Base-by-base conservation (phyloP, 495 filamentous ascomycete genomes). In the Lichina pygmaea region DNA sequence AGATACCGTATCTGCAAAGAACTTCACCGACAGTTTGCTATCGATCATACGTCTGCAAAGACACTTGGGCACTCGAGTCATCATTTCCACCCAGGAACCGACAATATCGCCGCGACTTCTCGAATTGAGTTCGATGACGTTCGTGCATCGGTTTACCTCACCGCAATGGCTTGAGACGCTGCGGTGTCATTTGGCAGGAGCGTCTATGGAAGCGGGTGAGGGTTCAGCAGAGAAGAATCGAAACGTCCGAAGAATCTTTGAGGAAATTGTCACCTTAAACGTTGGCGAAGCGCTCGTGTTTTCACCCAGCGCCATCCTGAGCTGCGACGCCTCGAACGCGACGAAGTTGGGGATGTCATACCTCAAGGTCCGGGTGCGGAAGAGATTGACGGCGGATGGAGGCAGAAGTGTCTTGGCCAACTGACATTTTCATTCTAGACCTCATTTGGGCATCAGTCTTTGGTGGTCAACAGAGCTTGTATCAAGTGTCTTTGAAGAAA, bases 1-100 rank as follows among this genome's bases (percentile, higher is more conserved):
- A 3, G 38, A 40, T 40, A n/a, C 38, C 38, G 15, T 16, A 40
- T n/a, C 12, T 16, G 38, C 38, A 1, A 40, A 40, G 12, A 40
- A 40, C 12, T 40, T 40, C 38, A 40, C 38, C 17, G 38, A n/a
- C 17, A n/a, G 12, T 3, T 4, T 40, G 38, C 12, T 40, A 3
- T n/a, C 12, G 38, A 4, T 40, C 0, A 77, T 86, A 51, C 66
- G 80, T 6, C 63, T 72, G 38, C 78, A 85, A 52, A 72, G 81
- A 9, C 80, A 85, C 53, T 55, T 75, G 0, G 79, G 62, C 4
- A 62, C 68, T 0, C 66, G 78, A 0, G 61, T 84, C 9, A 47
- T 86, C 34, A 74, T 86, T 30, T 72, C 79, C 0, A 86, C 81
- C 0, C 78, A 89, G 52, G 81, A 86, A 49, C 81, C 81, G 0